phyloP scores from a whole-genome alignment of 352 stramenopile species.

The Phytopythium sindhum region DNA sequence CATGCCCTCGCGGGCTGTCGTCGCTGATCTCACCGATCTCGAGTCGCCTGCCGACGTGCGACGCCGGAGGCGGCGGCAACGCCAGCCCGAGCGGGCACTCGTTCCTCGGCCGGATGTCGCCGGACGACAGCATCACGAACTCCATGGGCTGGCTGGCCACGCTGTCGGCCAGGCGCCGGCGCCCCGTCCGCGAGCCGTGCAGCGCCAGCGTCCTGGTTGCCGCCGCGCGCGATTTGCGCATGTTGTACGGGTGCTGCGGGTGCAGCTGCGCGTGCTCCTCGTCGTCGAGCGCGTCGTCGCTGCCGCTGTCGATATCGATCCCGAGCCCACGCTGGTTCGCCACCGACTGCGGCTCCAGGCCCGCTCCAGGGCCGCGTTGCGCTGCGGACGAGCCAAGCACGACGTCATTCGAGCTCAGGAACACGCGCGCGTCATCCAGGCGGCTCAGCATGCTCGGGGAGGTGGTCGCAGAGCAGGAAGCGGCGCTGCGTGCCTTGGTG shows the following conservation, averaged over 20 bases:
- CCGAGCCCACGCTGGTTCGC: background rate
- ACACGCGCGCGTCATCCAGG: constrained; percentile 57
- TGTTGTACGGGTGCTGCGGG: constrained; percentile 37
- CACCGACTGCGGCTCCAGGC: background rate
- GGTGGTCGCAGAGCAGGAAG: background rate
- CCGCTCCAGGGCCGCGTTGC: background rate
- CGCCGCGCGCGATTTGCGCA: constrained; percentile 11
- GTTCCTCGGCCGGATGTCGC: constrained; percentile 55
- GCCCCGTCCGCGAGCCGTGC: background rate
- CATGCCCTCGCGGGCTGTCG: background rate
- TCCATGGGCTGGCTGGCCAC: constrained; percentile 37
- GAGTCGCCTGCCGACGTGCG: background rate
- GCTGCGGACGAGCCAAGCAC: constrained; percentile 20
- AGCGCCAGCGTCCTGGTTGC: constrained; percentile 3
- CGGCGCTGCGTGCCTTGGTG: background rate
- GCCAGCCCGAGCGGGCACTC: constrained; percentile 47
- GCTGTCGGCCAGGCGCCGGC: constrained; percentile 1
- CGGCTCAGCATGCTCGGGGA: constrained; percentile 44
- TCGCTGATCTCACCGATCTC: constrained; percentile 2
- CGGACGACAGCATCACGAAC: constrained; percentile 55
- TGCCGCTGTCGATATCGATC: constrained; percentile 1
- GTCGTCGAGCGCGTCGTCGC: constrained; percentile 12
- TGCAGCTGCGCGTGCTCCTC: constrained; percentile 29
- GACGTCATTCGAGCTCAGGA: constrained; percentile 60
- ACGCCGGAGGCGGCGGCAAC: constrained; percentile 17